Base-by-base conservation (phyloP, 2,329 filamentous ascomycete species). In the Cytospora piceae region DNA sequence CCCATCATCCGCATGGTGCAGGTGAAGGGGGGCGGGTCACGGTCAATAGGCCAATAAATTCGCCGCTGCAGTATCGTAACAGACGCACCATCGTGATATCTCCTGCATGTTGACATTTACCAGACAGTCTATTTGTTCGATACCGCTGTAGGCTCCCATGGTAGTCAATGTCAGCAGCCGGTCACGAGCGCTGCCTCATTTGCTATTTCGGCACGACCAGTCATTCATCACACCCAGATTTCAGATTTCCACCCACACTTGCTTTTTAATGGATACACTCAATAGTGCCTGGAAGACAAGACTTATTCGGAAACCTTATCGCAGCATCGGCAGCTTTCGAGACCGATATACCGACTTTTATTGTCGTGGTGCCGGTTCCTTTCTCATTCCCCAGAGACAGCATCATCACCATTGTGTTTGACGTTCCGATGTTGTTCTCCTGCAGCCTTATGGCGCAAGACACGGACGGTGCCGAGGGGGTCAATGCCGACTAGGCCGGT, bases 41-140 rank as follows among this genome's bases (percentile, higher is more conserved):
- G 53, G 22, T 49, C 15, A 42, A 42, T 3, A 42, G 39, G 39
- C 39, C 39, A 42, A 42, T 42, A 34, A 34, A 52, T 31, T 31
- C 17, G 54, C 61, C 53, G 39, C 34, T 57, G 12, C 22, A 34
- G 29, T 8, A n/a, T 39, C 42, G 29, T 51, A 17, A 32, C 34
- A 12, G 15, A 27, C 24, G 15, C n/a, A 29, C 17, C 39, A n/a
- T n/a, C 39, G 42, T 51, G 54, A 58, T 63, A 32, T 24, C 61
- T 58, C 17, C 57, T 51, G 56, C 56, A 60, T 56, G 62, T 60
- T 57, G 62, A 56, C 62, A 60, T 60, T 51, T 58, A 46, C 46
- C 56, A 29, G 49, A 17, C 49, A 39, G 52, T 37, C 51, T n/a
- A 56, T 64, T 64, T 57, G 62, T 46, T 31, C 39, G 12, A 27